Percentiles rank a stretch among this genome's conserved stretches.
Evolutionary conservation across 805 yeast genomes (phyloP).

Genomic region (Starmerella vitae): DNA sequence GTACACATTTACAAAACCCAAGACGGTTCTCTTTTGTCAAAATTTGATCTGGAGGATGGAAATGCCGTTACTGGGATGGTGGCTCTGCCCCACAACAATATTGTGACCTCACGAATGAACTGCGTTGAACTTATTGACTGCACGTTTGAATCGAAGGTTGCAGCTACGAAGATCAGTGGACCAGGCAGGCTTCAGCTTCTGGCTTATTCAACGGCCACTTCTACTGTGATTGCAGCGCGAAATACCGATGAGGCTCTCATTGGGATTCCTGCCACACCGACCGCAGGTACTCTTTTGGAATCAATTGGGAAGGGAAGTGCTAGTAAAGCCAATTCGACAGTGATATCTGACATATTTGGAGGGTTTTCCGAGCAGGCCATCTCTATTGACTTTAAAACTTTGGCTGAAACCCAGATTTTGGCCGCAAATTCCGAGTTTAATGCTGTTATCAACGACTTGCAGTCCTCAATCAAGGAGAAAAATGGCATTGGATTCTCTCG

Average conservation of each 20-base stretch:
- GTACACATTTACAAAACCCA: slow-evolving; percentile 7
- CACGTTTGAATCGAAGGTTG: slow-evolving; percentile 12
- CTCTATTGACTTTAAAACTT: slow-evolving; percentile 1
- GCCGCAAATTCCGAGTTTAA: slow-evolving; percentile 27
- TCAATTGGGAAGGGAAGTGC: slow-evolving; percentile 19
- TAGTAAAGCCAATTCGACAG: slow-evolving; percentile 7
- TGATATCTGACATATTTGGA: slow-evolving; percentile 29
- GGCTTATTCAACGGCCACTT: slow-evolving; percentile 11
- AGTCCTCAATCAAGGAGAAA: slow-evolving; percentile 30
- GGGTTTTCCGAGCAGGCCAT: slow-evolving; percentile 22
- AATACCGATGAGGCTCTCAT: slow-evolving; percentile 6
- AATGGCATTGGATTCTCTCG: slow-evolving; percentile 17
- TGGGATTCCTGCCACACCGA: slow-evolving; percentile 20
- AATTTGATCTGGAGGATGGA: slow-evolving; percentile 10
- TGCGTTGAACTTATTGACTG: slow-evolving; percentile 16
- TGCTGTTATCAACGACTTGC: slow-evolving; percentile 32
- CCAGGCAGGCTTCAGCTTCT: slow-evolving; percentile 3
- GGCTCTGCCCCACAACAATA: slow-evolving; percentile 16
- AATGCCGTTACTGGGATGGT: slow-evolving; percentile 6
- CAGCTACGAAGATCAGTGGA: slow-evolving; percentile 5
- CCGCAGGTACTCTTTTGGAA: slow-evolving; percentile 19
- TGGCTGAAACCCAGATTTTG: slow-evolving; percentile 30
- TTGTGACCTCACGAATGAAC: slow-evolving; percentile 7
- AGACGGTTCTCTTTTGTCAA: neutral
- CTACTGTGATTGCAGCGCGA: slow-evolving; percentile 10